Evolutionary conservation across 306 rosid genomes (phyloP).

Genomic region (Abrus precatorius): DNA sequence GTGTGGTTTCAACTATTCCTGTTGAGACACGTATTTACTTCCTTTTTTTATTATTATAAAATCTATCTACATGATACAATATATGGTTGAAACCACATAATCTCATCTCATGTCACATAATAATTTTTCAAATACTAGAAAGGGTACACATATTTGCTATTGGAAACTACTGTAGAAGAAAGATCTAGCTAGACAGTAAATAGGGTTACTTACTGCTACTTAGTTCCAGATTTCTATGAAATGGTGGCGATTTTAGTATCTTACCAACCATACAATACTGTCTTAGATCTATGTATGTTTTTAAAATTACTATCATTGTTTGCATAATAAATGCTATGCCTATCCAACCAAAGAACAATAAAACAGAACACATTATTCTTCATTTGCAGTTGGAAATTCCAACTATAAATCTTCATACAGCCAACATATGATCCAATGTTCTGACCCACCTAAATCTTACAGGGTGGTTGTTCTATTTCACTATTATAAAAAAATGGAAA

Average conservation of each 20-base stretch:
- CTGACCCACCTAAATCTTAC: background rate
- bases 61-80: too few relatives aligned
- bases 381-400: slow-evolving; percentile 46
- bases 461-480: slow-evolving; percentile 5
- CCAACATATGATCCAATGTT: slow-evolving; percentile 32
- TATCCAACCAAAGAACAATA: slow-evolving; percentile 38
- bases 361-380: slow-evolving; percentile 42
- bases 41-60: too few relatives aligned
- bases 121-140: background rate
- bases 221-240: background rate
- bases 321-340: slow-evolving; percentile 23
- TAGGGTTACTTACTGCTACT: background rate
- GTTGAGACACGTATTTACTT: too few relatives aligned
- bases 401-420: slow-evolving; percentile 38
- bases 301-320: slow-evolving; percentile 5
- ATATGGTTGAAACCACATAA: too few relatives aligned
- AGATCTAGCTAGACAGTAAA: slow-evolving; percentile 10
- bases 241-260: slow-evolving; percentile 23
- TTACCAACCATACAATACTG: slow-evolving; percentile 26
- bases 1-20: too few relatives aligned
- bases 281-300: slow-evolving; percentile 29
- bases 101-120: too few relatives aligned
- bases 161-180: background rate
- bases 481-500: background rate
- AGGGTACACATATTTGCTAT: background rate